phyloP scores from a whole-genome alignment of 2,329 filamentous ascomycete species.

The Talaromyces sp. region DNA sequence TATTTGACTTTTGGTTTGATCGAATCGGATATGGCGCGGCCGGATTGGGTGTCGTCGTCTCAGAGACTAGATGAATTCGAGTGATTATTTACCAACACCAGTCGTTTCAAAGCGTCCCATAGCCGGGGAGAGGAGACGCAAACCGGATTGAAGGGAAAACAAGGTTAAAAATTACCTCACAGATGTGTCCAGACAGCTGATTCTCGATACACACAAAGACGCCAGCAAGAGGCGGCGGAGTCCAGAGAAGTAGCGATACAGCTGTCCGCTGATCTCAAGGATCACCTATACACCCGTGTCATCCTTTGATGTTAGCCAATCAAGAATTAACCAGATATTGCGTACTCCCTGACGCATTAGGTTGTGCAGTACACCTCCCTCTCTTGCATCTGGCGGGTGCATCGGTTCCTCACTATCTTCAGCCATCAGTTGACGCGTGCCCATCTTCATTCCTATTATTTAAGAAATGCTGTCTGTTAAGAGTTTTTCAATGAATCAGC shows the following conservation, averaged over 20 bases:
- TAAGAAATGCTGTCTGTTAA: neutral
- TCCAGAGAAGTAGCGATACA: neutral
- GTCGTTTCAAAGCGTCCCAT: neutral
- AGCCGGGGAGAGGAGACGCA: neutral
- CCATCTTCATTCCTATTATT: neutral
- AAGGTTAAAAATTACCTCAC: neutral
- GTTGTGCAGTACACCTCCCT: neutral
- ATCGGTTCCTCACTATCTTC: neutral
- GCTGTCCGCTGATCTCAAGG: neutral
- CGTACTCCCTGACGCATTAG: neutral
- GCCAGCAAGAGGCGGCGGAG: neutral
- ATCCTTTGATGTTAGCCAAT: neutral
- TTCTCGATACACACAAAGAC: neutral
- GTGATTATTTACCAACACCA: neutral
- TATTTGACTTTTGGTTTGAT: constrained; percentile 70
- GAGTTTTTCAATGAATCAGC: too few relatives aligned
- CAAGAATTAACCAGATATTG: neutral
- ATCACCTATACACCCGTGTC: neutral
- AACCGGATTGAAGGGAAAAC: neutral
- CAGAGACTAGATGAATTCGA: neutral
- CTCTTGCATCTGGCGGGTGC: neutral
- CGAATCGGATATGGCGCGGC: constrained; percentile 86
- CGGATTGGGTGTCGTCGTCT: constrained; percentile 27
- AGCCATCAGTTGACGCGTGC: neutral
- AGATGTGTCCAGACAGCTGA: neutral